Conservation (phyloP, 1,284 basidiomycete genomes). For the Schizophyllum commune region DNA sequence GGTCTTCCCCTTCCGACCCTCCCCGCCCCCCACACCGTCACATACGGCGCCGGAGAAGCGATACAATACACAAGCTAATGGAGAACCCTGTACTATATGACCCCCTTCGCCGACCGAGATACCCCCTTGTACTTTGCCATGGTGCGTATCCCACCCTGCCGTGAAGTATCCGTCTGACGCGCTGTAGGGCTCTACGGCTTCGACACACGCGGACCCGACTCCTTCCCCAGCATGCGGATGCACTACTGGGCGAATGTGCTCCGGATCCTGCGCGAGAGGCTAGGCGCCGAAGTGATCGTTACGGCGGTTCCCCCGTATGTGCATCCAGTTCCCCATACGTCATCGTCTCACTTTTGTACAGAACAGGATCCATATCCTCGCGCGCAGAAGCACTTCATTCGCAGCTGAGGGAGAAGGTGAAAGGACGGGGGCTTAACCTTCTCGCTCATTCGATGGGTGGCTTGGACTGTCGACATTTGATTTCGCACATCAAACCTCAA, state of each 20-base stretch:
- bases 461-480: slow-evolving; percentile 88
- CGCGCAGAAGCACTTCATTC: slow-evolving; percentile 77
- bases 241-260: slow-evolving; percentile 96
- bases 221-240: slow-evolving; percentile 75
- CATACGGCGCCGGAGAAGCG: slow-evolving; percentile 21
- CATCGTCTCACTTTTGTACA: slow-evolving; percentile 23
- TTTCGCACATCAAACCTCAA: slow-evolving; percentile 76
- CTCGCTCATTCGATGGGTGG: slow-evolving; percentile 98
- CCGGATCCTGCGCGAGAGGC: slow-evolving; percentile 71
- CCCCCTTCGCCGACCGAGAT: slow-evolving; percentile 71
- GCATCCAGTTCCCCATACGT: not conserved
- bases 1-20: slow-evolving; percentile 8
- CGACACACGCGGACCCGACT: slow-evolving; percentile 72
- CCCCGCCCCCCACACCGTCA: slow-evolving; percentile 12
- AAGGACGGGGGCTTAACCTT: slow-evolving; percentile 80
- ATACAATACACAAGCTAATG: slow-evolving; percentile 69
- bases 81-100: slow-evolving; percentile 66
- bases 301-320: slow-evolving; percentile 88
- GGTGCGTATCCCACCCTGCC: slow-evolving; percentile 42
- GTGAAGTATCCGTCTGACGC: slow-evolving; percentile 9
- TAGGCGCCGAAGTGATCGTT: slow-evolving; percentile 93
- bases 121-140: slow-evolving; percentile 93
- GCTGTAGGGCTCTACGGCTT: slow-evolving; percentile 87
- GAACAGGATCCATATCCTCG: slow-evolving; percentile 87
- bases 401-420: slow-evolving; percentile 62